phyloP scores from a whole-genome alignment of 1,284 basidiomycete species.

The Pholiota adiposa region DNA sequence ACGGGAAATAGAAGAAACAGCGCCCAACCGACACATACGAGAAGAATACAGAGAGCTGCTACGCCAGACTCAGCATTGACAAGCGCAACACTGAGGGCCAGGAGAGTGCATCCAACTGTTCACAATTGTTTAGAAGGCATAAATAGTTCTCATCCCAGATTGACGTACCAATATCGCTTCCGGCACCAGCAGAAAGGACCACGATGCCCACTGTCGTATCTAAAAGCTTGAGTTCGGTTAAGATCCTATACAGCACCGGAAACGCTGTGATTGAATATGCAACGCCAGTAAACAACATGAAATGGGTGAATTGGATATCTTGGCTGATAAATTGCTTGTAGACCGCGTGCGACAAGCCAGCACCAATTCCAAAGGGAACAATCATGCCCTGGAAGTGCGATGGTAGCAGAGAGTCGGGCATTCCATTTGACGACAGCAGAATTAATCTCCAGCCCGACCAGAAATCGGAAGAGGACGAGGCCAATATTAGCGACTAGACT shows the following conservation, averaged over 20 bases:
- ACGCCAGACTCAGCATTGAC: conserved; percentile 82
- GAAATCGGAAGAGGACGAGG: conserved; percentile 89
- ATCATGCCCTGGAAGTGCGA: conserved; percentile 72
- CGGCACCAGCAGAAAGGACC: conserved; percentile 92
- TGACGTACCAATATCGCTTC: conserved; percentile 73
- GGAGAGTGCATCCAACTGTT: conserved; percentile 69
- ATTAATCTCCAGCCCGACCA: conserved; percentile 90
- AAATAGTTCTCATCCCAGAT: background rate
- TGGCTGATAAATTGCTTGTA: conserved; percentile 81
- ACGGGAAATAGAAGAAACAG: conserved; percentile 80
- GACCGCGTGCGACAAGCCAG: conserved; percentile 79
- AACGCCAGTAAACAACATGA: conserved; percentile 93
- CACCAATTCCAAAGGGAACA: conserved; percentile 86
- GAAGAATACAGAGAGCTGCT: conserved; percentile 82
- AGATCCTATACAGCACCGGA: conserved; percentile 90
- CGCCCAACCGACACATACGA: conserved; percentile 83
- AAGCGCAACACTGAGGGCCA: conserved; percentile 88
- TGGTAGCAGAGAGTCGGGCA: conserved; percentile 61
- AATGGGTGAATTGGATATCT: conserved; percentile 75
- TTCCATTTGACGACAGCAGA: conserved; percentile 78
- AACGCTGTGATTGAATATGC: conserved; percentile 95
- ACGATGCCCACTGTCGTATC: conserved; percentile 94
- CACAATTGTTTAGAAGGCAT: conserved; percentile 3
- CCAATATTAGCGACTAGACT: conserved; percentile 93
- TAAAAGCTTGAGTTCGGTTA: conserved; percentile 82